Percentiles rank a stretch among this genome's conserved stretches.
Conservation (phyloP, 1,284 basidiomycete species). For the Ceratobasidium sp. region DNA sequence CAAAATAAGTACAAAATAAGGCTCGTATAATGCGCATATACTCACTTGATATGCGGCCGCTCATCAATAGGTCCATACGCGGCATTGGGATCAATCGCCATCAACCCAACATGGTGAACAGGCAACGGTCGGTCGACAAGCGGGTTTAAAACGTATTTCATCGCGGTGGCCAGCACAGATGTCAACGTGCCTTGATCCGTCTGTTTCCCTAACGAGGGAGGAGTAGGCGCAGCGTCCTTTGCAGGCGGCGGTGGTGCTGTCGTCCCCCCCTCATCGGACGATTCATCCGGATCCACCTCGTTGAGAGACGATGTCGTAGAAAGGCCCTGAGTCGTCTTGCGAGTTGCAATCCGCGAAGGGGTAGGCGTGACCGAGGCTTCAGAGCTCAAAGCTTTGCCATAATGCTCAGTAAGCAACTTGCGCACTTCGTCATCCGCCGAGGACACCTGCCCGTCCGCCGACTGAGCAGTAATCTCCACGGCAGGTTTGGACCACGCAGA, state of each 20-base stretch:
- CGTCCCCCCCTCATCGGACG: constrained; percentile 30
- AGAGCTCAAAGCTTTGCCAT: constrained; percentile 33
- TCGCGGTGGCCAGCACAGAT: constrained; percentile 66
- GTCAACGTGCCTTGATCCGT: constrained; percentile 61
- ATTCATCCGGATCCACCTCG: constrained; percentile 23
- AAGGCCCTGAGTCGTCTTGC: not conserved
- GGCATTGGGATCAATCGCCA: constrained; percentile 58
- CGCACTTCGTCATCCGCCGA: constrained; percentile 39
- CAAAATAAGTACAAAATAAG: not conserved
- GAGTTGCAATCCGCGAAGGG: not conserved
- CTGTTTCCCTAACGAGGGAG: constrained; percentile 13
- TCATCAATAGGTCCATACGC: constrained; percentile 65
- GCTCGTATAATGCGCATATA: constrained; percentile 12
- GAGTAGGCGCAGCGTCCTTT: constrained; percentile 44
- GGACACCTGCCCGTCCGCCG: constrained; percentile 65
- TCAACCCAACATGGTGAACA: constrained; percentile 62
- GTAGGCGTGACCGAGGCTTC: constrained; percentile 17
- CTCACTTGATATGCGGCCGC: constrained; percentile 81
- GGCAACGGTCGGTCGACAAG: constrained; percentile 52
- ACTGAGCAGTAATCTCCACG: constrained; percentile 66
- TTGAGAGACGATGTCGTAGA: not conserved
- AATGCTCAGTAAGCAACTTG: constrained; percentile 40
- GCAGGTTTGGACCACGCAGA: constrained; percentile 71
- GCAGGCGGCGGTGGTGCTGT: constrained; percentile 41
- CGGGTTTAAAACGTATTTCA: constrained; percentile 67